Evolutionary conservation across 2,329 filamentous ascomycete genomes (phyloP), one percentile per base, ranked within the genome.

Genomic region (Cladosporium sp.): DNA sequence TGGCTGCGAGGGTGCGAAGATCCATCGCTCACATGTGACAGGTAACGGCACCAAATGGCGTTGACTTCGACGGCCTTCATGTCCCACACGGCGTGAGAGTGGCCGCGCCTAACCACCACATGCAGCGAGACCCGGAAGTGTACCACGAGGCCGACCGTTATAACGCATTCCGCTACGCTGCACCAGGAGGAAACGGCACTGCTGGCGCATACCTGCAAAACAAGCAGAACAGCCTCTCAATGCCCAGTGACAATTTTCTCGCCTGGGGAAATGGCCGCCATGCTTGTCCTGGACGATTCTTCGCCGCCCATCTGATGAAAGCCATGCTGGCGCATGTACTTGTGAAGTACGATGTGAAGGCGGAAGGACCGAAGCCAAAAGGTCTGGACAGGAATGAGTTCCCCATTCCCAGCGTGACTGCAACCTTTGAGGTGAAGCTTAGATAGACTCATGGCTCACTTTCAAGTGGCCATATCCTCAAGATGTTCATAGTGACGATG

Each of bases 261-360:
- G 18, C 55, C 3, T 63, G 61, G 36, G 58, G 58, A 1, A 53
- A 57, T 46, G 59, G 59, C 1, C 41, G 55, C 11, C 58, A 62
- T 48, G 55, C 55, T 6, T 62, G 60, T 49, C 71, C 70, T 0
- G 72, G 72, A 0, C 65, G 72, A 1, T 75, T 74, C 66, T 74
- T 75, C 53, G 72, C 72, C 8, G 62, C 63, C 19, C 68, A 72
- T 53, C 69, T 74, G 63, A 71, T 74, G 60, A 75, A 75, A 59
- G 59, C 74, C 55, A 67, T 74, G 15, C 55, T 75, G 12, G 67
- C 69, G 1, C 59, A 70, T 39, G 59, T 70, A 3, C 54, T 75
- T 38, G 68, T 74, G 0, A 68, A 64, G 22, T 73, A 73, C 54
- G 71, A 74, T 19, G 51, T 60, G 18, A 52, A 52, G 46, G 39